Evolutionary conservation across 345 rosid species (phyloP).

Genomic region (Rhodomyrtus tomentosa): DNA sequence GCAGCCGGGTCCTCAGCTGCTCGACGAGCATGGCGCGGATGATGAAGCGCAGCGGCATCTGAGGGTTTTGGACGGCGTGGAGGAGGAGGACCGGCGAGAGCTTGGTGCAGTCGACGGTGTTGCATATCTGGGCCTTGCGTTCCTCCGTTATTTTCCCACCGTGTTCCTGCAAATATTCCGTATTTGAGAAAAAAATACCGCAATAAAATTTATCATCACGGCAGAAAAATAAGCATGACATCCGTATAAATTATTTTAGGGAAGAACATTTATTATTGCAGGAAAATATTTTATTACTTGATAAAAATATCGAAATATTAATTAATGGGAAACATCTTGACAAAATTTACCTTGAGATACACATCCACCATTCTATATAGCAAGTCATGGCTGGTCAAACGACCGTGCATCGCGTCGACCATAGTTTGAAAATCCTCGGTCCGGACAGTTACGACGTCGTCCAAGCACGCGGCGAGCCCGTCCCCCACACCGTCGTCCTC

Average conservation of each 20-base stretch:
- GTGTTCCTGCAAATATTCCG: slow-evolving; percentile 24
- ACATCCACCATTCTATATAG: slow-evolving; percentile 55
- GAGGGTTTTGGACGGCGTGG: slow-evolving; percentile 75
- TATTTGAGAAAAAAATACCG: background rate
- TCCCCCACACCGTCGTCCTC: slow-evolving; percentile 23
- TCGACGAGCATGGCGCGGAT: slow-evolving; percentile 79
- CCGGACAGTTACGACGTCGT: slow-evolving; percentile 31
- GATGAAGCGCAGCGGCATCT: slow-evolving; percentile 66
- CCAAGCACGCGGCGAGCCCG: slow-evolving; percentile 23
- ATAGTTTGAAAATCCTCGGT: slow-evolving; percentile 39
- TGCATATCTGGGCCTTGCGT: slow-evolving; percentile 48
- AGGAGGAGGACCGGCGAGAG: slow-evolving; percentile 56
- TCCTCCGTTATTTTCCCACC: slow-evolving; percentile 48
- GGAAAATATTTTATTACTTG: background rate
- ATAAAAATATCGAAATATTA: background rate
- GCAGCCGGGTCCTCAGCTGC: slow-evolving; percentile 64
- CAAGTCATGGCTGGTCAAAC: slow-evolving; percentile 49
- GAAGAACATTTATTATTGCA: background rate
- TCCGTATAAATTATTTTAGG: background rate
- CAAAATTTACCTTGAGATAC: slow-evolving; percentile 47
- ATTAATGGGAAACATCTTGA: no score
- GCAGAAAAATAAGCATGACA: background rate
- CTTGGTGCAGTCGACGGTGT: slow-evolving; percentile 57
- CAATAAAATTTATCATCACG: background rate
- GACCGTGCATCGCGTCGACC: slow-evolving; percentile 38